Conservation (phyloP, 2,329 filamentous ascomycete species). For the Phoma sp. region DNA sequence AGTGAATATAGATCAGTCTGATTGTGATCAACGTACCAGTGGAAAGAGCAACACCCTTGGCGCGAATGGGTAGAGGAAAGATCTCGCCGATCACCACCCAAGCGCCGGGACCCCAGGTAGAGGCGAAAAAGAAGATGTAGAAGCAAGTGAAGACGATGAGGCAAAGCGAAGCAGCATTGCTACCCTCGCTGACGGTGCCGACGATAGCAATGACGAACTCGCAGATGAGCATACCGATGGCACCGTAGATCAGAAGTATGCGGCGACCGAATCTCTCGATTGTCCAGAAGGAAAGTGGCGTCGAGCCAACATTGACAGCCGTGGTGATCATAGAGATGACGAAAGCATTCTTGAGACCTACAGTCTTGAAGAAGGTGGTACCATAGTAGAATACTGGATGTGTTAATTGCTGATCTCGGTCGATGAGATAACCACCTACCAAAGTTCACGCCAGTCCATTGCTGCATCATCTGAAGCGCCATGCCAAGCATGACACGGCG, state of each 20-base stretch:
- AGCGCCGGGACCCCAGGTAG: slow-evolving; percentile 80
- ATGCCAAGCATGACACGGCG: slow-evolving; percentile 56
- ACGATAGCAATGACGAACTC: slow-evolving; percentile 85
- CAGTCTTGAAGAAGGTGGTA: slow-evolving; percentile 81
- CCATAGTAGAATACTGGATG: slow-evolving; percentile 57
- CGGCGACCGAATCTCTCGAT: slow-evolving; percentile 84
- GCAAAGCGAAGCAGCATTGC: slow-evolving; percentile 57
- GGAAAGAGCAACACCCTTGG: slow-evolving; percentile 83
- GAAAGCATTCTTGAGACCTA: slow-evolving; percentile 78
- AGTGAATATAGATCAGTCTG: too few relatives aligned
- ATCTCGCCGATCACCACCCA: slow-evolving; percentile 84
- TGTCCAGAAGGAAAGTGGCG: slow-evolving; percentile 84
- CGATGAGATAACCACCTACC: slow-evolving; percentile 43
- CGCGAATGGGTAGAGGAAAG: slow-evolving; percentile 87
- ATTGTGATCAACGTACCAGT: slow-evolving; percentile 43
- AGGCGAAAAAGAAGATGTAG: slow-evolving; percentile 92
- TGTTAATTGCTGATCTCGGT: neutral
- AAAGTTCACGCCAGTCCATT: slow-evolving; percentile 84
- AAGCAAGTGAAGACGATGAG: slow-evolving; percentile 88
- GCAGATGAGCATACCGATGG: slow-evolving; percentile 81
- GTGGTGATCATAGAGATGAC: slow-evolving; percentile 85
- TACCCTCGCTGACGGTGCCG: slow-evolving; percentile 48
- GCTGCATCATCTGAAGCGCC: slow-evolving; percentile 58
- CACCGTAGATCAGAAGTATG: slow-evolving; percentile 77
- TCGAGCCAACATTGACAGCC: slow-evolving; percentile 85